Evolutionary conservation across 2,329 filamentous ascomycete species (phyloP).

Genomic region (Gremmenia infestans): DNA sequence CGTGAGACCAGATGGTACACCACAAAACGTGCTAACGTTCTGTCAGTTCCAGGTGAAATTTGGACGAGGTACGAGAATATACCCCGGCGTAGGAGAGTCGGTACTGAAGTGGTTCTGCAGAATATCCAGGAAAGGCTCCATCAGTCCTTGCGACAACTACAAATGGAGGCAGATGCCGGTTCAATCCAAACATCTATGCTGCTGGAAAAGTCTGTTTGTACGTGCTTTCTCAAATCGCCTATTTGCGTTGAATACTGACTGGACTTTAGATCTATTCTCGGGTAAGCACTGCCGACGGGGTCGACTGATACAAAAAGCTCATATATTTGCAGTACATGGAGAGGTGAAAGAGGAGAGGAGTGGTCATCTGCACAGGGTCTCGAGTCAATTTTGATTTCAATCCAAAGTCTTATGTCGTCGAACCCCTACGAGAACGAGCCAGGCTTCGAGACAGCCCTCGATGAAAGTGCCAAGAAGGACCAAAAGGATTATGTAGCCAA

Average conservation of each 20-base stretch:
- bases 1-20: conserved; percentile 19
- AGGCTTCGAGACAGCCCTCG: conserved; percentile 75
- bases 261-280: conserved; percentile 71
- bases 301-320: conserved; percentile 1
- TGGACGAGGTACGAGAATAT: conserved; percentile 54
- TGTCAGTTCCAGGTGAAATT: conserved; percentile 71
- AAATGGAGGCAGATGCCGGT: conserved; percentile 80
- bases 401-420: conserved; percentile 89
- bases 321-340: conserved; percentile 70
- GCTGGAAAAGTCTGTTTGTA: conserved; percentile 88
- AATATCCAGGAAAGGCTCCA: conserved; percentile 72
- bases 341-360: conserved; percentile 82
- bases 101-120: conserved; percentile 38
- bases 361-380: conserved; percentile 96
- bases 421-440: conserved; percentile 97
- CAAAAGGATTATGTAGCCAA: conserved; percentile 76
- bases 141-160: conserved; percentile 69
- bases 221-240: conserved; percentile 34
- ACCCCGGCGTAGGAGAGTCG: not conserved
- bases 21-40: conserved; percentile 26
- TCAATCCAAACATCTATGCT: conserved; percentile 96
- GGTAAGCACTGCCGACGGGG: conserved; percentile 45
- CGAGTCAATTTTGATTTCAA: conserved; percentile 90
- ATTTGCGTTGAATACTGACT: conserved; percentile 15
- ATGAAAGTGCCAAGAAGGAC: conserved; percentile 63